These are phyloP conservation scores for Bimuria novae-zelandiae DNA, from an alignment of 2,329 filamentous ascomycete species.

Conservation along the genomic window DNA sequence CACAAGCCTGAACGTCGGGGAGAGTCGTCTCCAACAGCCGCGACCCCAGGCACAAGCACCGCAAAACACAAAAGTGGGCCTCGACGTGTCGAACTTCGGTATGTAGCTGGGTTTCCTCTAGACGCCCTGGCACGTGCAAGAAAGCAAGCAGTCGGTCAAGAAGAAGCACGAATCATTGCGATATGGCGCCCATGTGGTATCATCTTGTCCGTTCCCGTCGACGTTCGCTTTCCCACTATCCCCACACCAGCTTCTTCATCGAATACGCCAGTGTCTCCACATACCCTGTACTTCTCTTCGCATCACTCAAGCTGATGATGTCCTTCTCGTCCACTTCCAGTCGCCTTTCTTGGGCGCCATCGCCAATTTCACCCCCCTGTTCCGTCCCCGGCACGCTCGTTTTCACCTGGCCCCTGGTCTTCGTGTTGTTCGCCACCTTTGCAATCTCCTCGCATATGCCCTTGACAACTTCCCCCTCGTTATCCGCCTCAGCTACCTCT, in stretches of 20 bases:
- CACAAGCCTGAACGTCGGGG: too few relatives aligned
- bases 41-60: too few relatives aligned
- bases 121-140: too few relatives aligned
- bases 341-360: conserved; percentile 24
- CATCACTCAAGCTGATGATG: conserved; percentile 83
- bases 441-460: conserved; percentile 78
- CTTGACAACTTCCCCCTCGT: conserved; percentile 61
- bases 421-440: conserved; percentile 61
- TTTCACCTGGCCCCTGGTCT: conserved; percentile 44
- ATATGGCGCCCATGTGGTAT: too few relatives aligned
- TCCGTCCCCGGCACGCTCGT: conserved; percentile 41
- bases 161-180: too few relatives aligned
- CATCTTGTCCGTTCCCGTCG: too few relatives aligned
- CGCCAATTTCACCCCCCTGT: conserved; percentile 47
- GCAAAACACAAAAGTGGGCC: too few relatives aligned
- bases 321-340: conserved; percentile 62
- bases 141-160: too few relatives aligned
- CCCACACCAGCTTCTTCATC: conserved; percentile 93
- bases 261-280: conserved; percentile 87
- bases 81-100: too few relatives aligned
- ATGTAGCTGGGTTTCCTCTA: too few relatives aligned
- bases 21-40: too few relatives aligned
- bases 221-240: too few relatives aligned
- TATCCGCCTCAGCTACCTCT: conserved; percentile 39
- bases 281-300: conserved; percentile 82